A percentile compares a stretch with the other conserved stretches of the same genome.
Conservation (phyloP, 371 early-diverging fungal genomes). For the Mortierella polycephala region DNA sequence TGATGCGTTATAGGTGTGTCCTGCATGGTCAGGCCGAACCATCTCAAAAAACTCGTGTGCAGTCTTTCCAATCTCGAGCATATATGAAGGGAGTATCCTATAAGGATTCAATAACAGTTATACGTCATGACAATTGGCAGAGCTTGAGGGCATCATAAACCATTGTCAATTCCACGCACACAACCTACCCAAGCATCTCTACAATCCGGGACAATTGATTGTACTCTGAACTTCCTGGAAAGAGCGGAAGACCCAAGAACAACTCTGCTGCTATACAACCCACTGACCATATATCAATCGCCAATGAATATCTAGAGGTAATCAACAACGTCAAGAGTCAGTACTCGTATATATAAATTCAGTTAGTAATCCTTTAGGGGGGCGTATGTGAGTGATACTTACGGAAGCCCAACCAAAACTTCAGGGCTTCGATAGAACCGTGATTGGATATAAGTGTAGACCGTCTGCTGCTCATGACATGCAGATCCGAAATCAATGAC, state of each 20-base stretch:
- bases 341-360: no score
- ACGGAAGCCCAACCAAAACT: slow-evolving; percentile 91
- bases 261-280: slow-evolving; percentile 99
- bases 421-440: slow-evolving; percentile 98
- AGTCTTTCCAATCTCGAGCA: slow-evolving; percentile 87
- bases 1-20: slow-evolving; percentile 17
- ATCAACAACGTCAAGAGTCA: neutral
- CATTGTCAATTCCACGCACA: neutral
- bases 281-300: slow-evolving; percentile 99
- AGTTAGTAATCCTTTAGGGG: neutral
- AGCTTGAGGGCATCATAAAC: neutral
- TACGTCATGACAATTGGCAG: neutral
- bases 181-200: slow-evolving; percentile 80
- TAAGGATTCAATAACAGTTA: neutral
- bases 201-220: slow-evolving; percentile 90
- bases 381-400: slow-evolving; percentile 28
- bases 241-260: slow-evolving; percentile 89
- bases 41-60: slow-evolving; percentile 79
- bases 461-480: slow-evolving; percentile 85
- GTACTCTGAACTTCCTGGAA: slow-evolving; percentile 93
- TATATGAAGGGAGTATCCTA: slow-evolving; percentile 82
- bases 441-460: slow-evolving; percentile 95
- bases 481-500: slow-evolving; percentile 99
- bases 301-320: slow-evolving; percentile 75
- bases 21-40: slow-evolving; percentile 26